Evolutionary conservation across 148 eudicot genomes (phyloP), one percentile per base, ranked within the genome.

Genomic region (Fallopia convolvulus): DNA sequence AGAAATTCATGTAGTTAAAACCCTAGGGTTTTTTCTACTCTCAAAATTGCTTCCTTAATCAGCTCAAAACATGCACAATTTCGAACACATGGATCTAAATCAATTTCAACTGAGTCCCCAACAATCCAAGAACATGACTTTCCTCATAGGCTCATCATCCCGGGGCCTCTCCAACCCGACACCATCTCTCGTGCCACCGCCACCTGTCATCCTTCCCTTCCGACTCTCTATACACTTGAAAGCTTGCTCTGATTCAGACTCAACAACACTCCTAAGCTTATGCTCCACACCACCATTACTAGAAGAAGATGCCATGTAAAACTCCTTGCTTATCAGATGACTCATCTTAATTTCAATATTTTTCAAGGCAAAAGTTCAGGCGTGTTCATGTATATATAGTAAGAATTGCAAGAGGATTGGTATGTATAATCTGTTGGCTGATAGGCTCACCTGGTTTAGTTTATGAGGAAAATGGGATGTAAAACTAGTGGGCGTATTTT

Each of bases 71-170:
- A 5, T 47, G 7, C 50, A 47, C 52, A 15, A 48, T 48, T 48
- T 13, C 52, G 17, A 48, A 48, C 52, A 15, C 12, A 48, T 8
- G 14, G 50, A 47, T 47, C 50, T 11, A 17, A n/a, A 53, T 15
- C n/a, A 6, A 18, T 8, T 18, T n/a, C 30, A 58, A 58, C 65
- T 21, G 12, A 58, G 65, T 23, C 65, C 65, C 65, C 65, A 58
- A 58, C 65, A 58, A 58, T 58, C 65, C 65, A 58, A 58, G 65
- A 58, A 58, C 65, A 58, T 58, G 65, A 58, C 65, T 58, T 11
- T 58, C 32, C 65, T 58, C 65, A 58, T 20, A 58, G 32, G 33
- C 65, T 58, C 65, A 5, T 58, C 65, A 5, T 58, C 65, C 3
- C 65, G 65, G 32, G 30, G 65, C 30, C 65, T 58, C 65, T 58